phyloP scores from a whole-genome alignment of 1,284 basidiomycete genomes.

The Sanghuangporus weigelae region DNA sequence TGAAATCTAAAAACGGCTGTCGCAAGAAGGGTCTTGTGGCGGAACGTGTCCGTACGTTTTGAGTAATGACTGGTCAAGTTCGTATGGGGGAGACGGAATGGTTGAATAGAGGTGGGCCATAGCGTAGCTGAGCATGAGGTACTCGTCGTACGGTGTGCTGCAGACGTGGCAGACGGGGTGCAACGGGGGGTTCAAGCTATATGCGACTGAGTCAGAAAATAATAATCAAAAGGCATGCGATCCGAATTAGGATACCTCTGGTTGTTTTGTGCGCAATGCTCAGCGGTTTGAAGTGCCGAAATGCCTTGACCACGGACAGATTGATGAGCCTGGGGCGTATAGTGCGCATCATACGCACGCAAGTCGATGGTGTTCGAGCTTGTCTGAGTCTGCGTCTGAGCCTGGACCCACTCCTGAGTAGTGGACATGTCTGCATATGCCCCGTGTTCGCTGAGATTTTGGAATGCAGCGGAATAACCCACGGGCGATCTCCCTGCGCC shows the following conservation, averaged over 20 bases:
- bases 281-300: not conserved
- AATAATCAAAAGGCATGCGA: not conserved
- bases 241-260: not conserved
- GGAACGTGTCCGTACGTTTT: not conserved
- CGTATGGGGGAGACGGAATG: not conserved
- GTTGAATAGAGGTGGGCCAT: not conserved
- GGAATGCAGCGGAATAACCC: not conserved
- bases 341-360: not conserved
- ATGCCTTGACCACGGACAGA: not conserved
- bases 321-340: not conserved
- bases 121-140: not conserved
- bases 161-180: conserved; percentile 3
- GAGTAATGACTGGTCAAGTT: not conserved
- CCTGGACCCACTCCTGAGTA: not conserved
- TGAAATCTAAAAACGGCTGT: not conserved
- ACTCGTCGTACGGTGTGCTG: conserved; percentile 5
- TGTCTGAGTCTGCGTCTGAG: not conserved
- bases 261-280: not conserved
- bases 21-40: not conserved
- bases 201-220: not conserved
- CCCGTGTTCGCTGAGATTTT: not conserved
- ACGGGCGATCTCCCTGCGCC: not conserved
- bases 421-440: not conserved
- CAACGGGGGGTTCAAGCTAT: not conserved
- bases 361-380: not conserved